Evolutionary conservation across 495 filamentous ascomycete species (phyloP).

Genomic region (Lophiostoma macrostomum): DNA sequence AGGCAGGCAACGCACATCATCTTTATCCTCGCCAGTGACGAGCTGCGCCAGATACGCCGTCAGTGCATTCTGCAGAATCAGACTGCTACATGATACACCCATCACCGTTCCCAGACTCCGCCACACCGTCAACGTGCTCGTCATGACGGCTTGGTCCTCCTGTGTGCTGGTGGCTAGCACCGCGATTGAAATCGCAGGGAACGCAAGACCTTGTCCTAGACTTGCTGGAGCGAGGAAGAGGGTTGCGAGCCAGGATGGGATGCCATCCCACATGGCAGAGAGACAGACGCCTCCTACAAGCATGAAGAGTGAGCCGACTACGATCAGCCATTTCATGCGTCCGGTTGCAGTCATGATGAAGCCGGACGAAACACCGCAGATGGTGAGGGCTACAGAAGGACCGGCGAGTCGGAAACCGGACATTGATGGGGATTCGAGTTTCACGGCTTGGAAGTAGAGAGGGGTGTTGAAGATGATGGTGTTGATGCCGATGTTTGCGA

Average conservation of each 20-base stretch:
- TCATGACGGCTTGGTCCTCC: conserved; percentile 72
- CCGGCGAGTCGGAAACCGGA: conserved; percentile 69
- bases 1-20: too few relatives aligned
- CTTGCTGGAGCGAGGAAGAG: conserved; percentile 59
- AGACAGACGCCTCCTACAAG: conserved; percentile 55
- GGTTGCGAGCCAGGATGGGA: conserved; percentile 59
- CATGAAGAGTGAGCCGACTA: conserved; percentile 54
- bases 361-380: conserved; percentile 60
- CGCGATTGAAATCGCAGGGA: conserved; percentile 63
- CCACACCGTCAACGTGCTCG: conserved; percentile 66
- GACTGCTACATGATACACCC: conserved; percentile 66
- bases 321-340: conserved; percentile 60
- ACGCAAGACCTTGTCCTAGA: conserved; percentile 63
- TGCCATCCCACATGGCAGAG: conserved; percentile 50
- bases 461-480: conserved; percentile 75
- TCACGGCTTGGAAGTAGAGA: conserved; percentile 77
- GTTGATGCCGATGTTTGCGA: conserved; percentile 60
- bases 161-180: conserved; percentile 65
- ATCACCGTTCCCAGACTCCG: conserved; percentile 66
- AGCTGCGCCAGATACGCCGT: conserved; percentile 54
- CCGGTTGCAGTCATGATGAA: conserved; percentile 67
- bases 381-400: conserved; percentile 56
- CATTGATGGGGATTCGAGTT: conserved; percentile 64
- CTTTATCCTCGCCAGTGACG: conserved; percentile 55
- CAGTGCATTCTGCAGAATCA: conserved; percentile 73